A percentile compares a stretch with the other conserved stretches of the same genome.
phyloP scores from a whole-genome alignment of 2,329 filamentous ascomycete species.

The Plectosphaerella sp. region DNA sequence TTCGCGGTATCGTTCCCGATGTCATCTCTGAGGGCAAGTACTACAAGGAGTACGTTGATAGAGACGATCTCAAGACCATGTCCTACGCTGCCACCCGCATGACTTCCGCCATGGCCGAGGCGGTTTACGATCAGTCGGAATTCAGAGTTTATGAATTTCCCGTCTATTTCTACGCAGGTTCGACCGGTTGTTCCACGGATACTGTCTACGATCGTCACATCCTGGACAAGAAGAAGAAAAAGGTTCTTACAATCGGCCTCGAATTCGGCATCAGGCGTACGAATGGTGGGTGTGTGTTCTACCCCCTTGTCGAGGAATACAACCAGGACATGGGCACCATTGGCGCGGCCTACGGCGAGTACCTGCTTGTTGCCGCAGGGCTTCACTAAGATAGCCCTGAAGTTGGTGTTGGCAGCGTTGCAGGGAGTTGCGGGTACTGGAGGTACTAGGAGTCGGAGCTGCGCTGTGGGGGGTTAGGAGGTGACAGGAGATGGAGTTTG shows the following conservation, averaged over 20 bases:
- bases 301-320: neutral
- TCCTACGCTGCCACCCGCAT: neutral
- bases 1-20: constrained; percentile 35
- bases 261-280: no score
- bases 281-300: no score
- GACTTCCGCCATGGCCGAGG: neutral
- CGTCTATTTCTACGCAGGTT: no score
- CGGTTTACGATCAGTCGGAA: no score
- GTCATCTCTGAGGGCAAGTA: neutral
- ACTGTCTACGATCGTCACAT: neutral
- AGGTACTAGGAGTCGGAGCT: no score
- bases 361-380: neutral
- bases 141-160: no score
- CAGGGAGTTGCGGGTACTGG: no score
- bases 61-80: neutral
- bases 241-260: neutral
- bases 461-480: no score
- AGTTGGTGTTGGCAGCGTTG: no score
- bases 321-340: neutral
- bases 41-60: constrained; percentile 31
- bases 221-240: constrained; percentile 1
- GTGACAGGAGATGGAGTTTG: no score
- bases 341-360: neutral
- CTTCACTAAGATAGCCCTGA: neutral
- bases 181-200: neutral